phyloP scores from a whole-genome alignment of 192 early-diverging fungal genomes.

The Lunasporangiospora selenospora region DNA sequence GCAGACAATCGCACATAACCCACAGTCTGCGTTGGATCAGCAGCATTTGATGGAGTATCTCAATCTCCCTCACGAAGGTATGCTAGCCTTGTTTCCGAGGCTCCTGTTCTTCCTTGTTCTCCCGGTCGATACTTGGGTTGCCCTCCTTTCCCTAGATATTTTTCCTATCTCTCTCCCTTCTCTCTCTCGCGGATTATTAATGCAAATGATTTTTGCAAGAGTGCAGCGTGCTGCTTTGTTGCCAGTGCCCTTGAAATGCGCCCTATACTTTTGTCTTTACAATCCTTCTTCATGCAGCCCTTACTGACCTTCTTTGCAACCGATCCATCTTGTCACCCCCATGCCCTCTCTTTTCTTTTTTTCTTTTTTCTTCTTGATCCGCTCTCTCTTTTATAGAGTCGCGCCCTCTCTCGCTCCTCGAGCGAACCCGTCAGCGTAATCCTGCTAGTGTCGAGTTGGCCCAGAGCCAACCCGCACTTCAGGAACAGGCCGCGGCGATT shows the following conservation, averaged over 20 bases:
- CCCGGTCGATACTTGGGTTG: no score
- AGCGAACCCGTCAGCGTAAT: slow-evolving; percentile 47
- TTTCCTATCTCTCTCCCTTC: not conserved
- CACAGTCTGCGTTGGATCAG: slow-evolving; percentile 43
- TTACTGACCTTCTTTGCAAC: not conserved
- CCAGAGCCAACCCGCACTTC: slow-evolving; percentile 29
- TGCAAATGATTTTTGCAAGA: not conserved
- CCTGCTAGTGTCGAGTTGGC: slow-evolving; percentile 21
- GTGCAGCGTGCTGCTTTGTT: no score
- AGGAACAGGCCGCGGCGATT: slow-evolving; percentile 49
- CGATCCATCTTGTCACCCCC: not conserved
- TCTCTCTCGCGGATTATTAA: slow-evolving; percentile 4
- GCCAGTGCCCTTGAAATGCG: not conserved
- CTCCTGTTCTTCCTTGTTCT: no score
- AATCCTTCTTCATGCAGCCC: not conserved
- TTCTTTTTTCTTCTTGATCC: not conserved
- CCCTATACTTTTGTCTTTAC: not conserved
- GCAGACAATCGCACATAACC: slow-evolving; percentile 32
- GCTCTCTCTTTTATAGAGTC: slow-evolving; percentile 9
- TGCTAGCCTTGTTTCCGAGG: not conserved
- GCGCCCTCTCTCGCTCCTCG: slow-evolving; percentile 43
- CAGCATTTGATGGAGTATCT: slow-evolving; percentile 49
- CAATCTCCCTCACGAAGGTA: slow-evolving; percentile 46
- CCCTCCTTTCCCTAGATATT: no score
- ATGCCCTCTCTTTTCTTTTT: not conserved